Evolutionary conservation across 805 yeast genomes (phyloP).

Genomic region (Starmerella tilneyi): DNA sequence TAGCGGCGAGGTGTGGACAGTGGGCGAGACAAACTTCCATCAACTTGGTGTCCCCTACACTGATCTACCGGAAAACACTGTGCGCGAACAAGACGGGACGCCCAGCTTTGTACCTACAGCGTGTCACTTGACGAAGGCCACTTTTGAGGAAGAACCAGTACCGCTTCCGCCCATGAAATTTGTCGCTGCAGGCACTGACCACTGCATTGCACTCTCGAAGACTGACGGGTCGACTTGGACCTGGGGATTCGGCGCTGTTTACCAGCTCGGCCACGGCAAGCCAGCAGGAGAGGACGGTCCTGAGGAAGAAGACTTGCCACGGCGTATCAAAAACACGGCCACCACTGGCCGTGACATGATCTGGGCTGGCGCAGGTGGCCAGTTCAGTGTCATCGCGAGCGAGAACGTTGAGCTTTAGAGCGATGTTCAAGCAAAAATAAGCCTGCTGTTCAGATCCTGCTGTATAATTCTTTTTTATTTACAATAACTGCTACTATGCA

Average conservation of each 20-base stretch:
- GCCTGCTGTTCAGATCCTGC: no score
- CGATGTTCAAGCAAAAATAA: background rate
- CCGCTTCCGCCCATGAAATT: slow-evolving; percentile 46
- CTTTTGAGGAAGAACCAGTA: slow-evolving; percentile 26
- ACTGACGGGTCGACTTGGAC: slow-evolving; percentile 76
- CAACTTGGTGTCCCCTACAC: slow-evolving; percentile 72
- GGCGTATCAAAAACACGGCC: slow-evolving; percentile 88
- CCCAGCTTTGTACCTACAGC: slow-evolving; percentile 73
- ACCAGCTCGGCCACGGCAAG: slow-evolving; percentile 84
- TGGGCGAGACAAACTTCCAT: slow-evolving; percentile 90
- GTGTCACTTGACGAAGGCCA: slow-evolving; percentile 45
- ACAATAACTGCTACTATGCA: no score
- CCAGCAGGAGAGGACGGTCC: slow-evolving; percentile 78
- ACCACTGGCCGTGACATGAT: slow-evolving; percentile 66
- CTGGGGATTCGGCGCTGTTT: slow-evolving; percentile 98
- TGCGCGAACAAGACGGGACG: slow-evolving; percentile 66
- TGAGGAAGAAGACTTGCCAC: slow-evolving; percentile 76
- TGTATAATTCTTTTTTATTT: background rate
- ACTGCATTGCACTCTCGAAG: slow-evolving; percentile 67
- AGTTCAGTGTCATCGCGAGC: slow-evolving; percentile 86
- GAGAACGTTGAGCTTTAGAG: slow-evolving; percentile 3
- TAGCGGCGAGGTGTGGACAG: slow-evolving; percentile 65
- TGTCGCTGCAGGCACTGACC: slow-evolving; percentile 84
- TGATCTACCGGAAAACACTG: slow-evolving; percentile 58
- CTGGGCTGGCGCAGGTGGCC: slow-evolving; percentile 89